Evolutionary conservation across 352 stramenopile species (phyloP), one percentile per base, ranked within the genome.

Genomic region (Ochromonadaceae sp.): DNA sequence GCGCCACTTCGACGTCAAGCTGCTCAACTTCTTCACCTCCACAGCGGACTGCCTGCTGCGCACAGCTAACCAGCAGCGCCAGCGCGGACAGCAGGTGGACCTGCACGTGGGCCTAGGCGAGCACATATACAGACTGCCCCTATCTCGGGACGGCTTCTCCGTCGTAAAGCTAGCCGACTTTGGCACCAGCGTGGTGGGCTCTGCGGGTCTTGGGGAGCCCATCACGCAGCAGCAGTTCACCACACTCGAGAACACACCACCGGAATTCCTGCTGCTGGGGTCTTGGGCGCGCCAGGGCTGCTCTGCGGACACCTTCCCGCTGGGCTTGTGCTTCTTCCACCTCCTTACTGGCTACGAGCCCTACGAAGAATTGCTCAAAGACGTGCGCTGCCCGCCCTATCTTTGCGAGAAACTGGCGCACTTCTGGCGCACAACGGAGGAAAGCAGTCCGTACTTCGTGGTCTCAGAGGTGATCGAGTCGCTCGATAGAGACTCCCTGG

Each of bases 1-100:
- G 58, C 92, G 95, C 22, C 93, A 99, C 76, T 97, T 94, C 70
- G 93, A 99, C 74, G 78, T 98, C 39, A 99, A 99, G 80, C 76
- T 98, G 22, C 79, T 99, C 22, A 99, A 99, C 69, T 96, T 97
- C 63, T 95, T 99, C 44, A 10, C 35, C 3, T 42, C 30, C 22
- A 56, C 2, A n/a, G n/a, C 53, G 61, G 96, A 10, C 88, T 94
- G 65, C 67, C 65, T 35, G 63, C 75, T 7, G n/a, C n/a, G n/a
- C n/a, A n/a, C n/a, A n/a, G n/a, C n/a, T n/a, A n/a, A n/a, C n/a
- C n/a, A n/a, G n/a, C n/a, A n/a, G n/a, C n/a, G n/a, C n/a, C n/a
- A n/a, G n/a, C n/a, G n/a, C n/a, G n/a, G n/a, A n/a, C n/a, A n/a
- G n/a, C n/a, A n/a, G n/a, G n/a, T n/a, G n/a, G n/a, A n/a, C n/a